These are phyloP conservation scores for Talaromyces sp. DNA, from an alignment of 2,329 filamentous ascomycete genomes.

Conservation along the genomic window DNA sequence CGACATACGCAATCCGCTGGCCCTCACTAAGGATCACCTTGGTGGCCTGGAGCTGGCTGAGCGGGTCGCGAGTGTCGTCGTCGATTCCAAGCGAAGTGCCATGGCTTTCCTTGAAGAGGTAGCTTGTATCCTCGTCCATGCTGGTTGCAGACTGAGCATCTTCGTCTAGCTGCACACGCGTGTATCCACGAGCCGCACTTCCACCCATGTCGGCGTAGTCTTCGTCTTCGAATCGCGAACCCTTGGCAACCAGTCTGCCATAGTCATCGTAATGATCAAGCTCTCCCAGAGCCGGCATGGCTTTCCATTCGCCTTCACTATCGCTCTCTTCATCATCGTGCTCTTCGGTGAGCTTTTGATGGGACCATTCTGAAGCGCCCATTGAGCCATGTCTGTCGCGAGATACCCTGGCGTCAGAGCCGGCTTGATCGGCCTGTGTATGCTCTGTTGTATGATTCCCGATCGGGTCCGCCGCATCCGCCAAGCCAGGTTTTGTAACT, in stretches of 20 bases:
- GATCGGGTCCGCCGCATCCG: neutral
- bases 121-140: slow-evolving; percentile 94
- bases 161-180: slow-evolving; percentile 88
- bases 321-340: slow-evolving; percentile 42
- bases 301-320: slow-evolving; percentile 75
- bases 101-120: slow-evolving; percentile 75
- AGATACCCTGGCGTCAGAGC: slow-evolving; percentile 9
- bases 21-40: slow-evolving; percentile 93
- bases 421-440: slow-evolving; percentile 3
- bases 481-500: neutral
- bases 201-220: slow-evolving; percentile 77
- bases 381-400: slow-evolving; percentile 20
- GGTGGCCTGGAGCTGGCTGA: slow-evolving; percentile 89
- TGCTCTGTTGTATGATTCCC: neutral
- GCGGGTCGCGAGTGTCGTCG: slow-evolving; percentile 76
- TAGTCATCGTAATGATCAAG: slow-evolving; percentile 97
- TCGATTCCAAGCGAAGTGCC: slow-evolving; percentile 57
- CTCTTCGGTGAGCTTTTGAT: slow-evolving; percentile 66
- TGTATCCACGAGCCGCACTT: slow-evolving; percentile 91
- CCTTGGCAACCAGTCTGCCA: slow-evolving; percentile 76
- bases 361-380: slow-evolving; percentile 76
- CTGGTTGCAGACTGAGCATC: slow-evolving; percentile 91
- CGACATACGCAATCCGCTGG: slow-evolving; percentile 93
- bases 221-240: slow-evolving; percentile 64
- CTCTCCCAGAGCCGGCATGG: slow-evolving; percentile 86